phyloP scores from a whole-genome alignment of 2,329 filamentous ascomycete genomes.

The Neopestalotiopsis clavispora region DNA sequence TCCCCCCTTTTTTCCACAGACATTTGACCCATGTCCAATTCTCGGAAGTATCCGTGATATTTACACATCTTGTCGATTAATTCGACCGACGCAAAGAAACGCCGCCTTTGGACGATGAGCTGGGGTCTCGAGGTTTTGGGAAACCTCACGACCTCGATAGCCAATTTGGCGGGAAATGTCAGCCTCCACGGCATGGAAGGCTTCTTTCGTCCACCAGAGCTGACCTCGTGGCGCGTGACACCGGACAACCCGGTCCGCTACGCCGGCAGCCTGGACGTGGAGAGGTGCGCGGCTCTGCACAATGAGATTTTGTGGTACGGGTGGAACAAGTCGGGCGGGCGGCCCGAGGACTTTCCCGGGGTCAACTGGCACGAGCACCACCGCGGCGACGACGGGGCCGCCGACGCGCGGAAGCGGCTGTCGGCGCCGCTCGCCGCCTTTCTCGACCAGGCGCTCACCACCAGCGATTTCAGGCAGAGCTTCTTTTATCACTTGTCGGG shows the following conservation, averaged over 20 bases:
- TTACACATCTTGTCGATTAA: background rate
- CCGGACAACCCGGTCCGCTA: slow-evolving; percentile 11
- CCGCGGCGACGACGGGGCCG: background rate
- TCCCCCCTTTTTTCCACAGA: background rate
- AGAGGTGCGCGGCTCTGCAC: slow-evolving; percentile 2
- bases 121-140: background rate
- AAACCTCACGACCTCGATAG: slow-evolving; percentile 2
- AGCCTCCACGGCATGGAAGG: background rate
- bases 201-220: background rate
- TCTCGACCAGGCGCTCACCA: background rate
- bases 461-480: background rate
- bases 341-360: background rate
- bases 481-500: slow-evolving; percentile 1
- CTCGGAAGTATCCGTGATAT: background rate
- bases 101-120: background rate
- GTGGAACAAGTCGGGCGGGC: background rate
- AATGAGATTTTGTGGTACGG: slow-evolving; percentile 11
- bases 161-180: background rate
- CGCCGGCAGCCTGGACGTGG: slow-evolving; percentile 2
- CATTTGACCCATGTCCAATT: background rate
- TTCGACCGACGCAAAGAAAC: background rate
- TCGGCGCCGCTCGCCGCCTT: slow-evolving; percentile 1
- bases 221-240: slow-evolving; percentile 4
- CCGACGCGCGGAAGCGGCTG: background rate
- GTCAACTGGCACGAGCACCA: slow-evolving; percentile 3